Evolutionary conservation across 306 rosid genomes (phyloP).

Genomic region (Glycine latifolia): DNA sequence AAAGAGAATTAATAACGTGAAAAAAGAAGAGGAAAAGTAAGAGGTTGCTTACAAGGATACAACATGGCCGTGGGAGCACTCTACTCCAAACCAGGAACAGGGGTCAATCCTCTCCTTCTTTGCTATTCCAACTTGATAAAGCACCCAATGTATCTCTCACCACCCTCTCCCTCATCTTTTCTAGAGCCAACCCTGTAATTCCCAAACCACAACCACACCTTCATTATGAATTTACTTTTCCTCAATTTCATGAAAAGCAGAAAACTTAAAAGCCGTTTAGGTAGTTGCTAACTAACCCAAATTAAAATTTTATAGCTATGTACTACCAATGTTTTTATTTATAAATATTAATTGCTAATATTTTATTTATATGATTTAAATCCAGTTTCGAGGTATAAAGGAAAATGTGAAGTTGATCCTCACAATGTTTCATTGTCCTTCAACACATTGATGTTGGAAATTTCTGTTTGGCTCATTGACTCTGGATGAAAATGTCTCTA

Average conservation of each 20-base stretch:
- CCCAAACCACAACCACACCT: constrained; percentile 39
- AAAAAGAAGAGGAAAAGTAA: background rate
- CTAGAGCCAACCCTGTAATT: constrained; percentile 66
- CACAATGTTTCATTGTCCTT: too few species aligned
- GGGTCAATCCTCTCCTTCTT: constrained; percentile 49
- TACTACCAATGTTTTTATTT: too few species aligned
- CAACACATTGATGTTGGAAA: too few species aligned
- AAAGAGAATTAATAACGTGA: background rate
- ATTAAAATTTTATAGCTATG: background rate
- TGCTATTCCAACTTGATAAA: constrained; percentile 62
- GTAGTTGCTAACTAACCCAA: background rate
- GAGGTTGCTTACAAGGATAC: constrained; percentile 69
- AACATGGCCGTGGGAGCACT: constrained; percentile 70
- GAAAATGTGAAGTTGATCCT: too few species aligned
- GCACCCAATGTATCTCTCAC: constrained; percentile 66
- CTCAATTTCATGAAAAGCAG: background rate
- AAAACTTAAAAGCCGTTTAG: background rate
- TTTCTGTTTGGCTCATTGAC: too few species aligned
- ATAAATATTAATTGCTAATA: too few species aligned
- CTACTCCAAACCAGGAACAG: constrained; percentile 79
- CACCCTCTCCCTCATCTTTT: constrained; percentile 60
- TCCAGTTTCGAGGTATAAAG: too few species aligned
- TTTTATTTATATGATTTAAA: too few species aligned
- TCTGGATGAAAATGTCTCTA: too few species aligned
- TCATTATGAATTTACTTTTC: background rate